phyloP scores from a whole-genome alignment of 106 monocot species.

The Cymbidium sinense region DNA sequence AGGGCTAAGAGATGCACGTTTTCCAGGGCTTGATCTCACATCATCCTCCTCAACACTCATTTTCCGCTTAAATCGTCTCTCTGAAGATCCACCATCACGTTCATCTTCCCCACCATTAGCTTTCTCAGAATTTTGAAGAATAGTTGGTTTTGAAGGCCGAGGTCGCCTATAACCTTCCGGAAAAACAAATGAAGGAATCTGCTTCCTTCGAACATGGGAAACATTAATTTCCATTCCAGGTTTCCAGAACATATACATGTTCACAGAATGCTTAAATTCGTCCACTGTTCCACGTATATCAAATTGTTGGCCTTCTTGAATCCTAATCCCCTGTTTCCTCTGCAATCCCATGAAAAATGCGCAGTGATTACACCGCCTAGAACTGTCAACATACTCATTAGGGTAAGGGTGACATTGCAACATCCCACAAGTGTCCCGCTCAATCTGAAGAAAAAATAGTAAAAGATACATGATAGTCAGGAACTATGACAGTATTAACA shows the following conservation, averaged over 20 bases:
- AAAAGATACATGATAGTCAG: neutral
- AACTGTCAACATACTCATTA: constrained; percentile 44
- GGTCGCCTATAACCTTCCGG: constrained; percentile 73
- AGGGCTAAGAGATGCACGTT: constrained; percentile 28
- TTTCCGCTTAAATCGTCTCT: constrained; percentile 36
- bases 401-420: constrained; percentile 80
- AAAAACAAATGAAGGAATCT: constrained; percentile 84
- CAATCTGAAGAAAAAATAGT: constrained; percentile 54
- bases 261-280: constrained; percentile 67
- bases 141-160: constrained; percentile 22
- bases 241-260: constrained; percentile 77
- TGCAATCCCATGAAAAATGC: constrained; percentile 81
- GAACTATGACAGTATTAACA: neutral
- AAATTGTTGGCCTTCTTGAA: constrained; percentile 69
- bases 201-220: constrained; percentile 77
- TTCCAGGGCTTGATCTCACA: constrained; percentile 9
- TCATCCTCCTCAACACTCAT: constrained; percentile 11
- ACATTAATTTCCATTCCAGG: constrained; percentile 78
- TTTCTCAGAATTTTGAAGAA: constrained; percentile 16
- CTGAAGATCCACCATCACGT: constrained; percentile 20
- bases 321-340: constrained; percentile 40
- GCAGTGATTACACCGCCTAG: constrained; percentile 41
- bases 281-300: constrained; percentile 88
- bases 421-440: constrained; percentile 83
- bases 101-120: neutral